Percentiles rank a stretch among this genome's conserved stretches.
These are phyloP conservation scores for Hyaloscypha bicolor DNA, from an alignment of 495 filamentous ascomycete genomes.

Conservation along the genomic window DNA sequence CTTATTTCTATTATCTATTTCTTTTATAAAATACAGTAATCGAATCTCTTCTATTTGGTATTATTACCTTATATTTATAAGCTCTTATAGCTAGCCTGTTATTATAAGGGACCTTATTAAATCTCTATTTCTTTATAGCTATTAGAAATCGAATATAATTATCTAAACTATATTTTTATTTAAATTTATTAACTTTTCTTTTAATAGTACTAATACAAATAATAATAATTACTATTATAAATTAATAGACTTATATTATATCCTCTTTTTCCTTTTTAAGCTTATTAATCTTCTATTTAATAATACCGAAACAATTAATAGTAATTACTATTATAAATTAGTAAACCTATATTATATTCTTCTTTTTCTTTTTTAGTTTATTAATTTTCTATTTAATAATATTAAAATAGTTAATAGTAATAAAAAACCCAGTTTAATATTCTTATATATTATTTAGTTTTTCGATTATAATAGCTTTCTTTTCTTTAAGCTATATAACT, in stretches of 20 bases:
- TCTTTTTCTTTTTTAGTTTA: conserved; percentile 13
- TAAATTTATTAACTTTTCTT: conserved; percentile 11
- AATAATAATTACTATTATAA: conserved; percentile 6
- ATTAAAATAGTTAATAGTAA: conserved; percentile 7
- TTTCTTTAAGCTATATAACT: conserved; percentile 9
- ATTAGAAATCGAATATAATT: conserved; percentile 2
- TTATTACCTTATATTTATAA: neutral
- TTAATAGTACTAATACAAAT: conserved; percentile 14
- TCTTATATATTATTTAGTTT: conserved; percentile 9
- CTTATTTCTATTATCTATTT: conserved; percentile 5
- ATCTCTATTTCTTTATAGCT: conserved; percentile 13
- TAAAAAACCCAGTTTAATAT: conserved; percentile 9
- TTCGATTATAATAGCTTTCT: conserved; percentile 13
- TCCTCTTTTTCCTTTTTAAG: conserved; percentile 16
- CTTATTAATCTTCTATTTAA: conserved; percentile 15
- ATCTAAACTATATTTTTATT: conserved; percentile 7
- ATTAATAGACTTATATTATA: conserved; percentile 2
- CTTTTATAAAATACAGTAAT: neutral
- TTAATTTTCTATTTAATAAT: too few species aligned
- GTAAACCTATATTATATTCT: conserved; percentile 2
- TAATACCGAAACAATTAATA: conserved; percentile 8
- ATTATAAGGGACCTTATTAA: conserved; percentile 1
- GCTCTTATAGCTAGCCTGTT: conserved; percentile 6
- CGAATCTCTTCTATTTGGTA: neutral
- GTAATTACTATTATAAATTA: conserved; percentile 12